Base-by-base conservation (phyloP, 1,139 yeast species). In the Kodamaea ohmeri region DNA sequence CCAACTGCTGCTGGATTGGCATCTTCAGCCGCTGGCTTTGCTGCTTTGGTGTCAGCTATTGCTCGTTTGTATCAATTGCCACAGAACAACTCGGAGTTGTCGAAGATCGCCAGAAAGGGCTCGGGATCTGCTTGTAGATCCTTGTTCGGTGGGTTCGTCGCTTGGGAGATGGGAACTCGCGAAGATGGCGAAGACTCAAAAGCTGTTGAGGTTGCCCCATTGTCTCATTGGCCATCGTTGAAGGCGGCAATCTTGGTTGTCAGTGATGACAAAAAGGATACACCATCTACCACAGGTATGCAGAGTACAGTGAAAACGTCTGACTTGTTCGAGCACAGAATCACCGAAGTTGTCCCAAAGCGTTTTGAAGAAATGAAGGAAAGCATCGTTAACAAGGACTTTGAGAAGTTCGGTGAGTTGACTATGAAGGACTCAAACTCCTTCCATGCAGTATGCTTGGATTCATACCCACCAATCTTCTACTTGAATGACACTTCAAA, bases 1-100 rank as follows among this genome's bases (percentile, higher is more conserved):
- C 99, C 99, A 36, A 92, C 98, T 18, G 98, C 98, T 27, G 98
- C 98, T 12, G 98, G 98, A 2, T 76, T 92, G 49, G 98, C 98
- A 0, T 88, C 97, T 1, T 85, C 96, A 6, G 98, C 98, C 8
- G 97, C 97, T 8, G 99, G 99, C 0, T 90, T 89, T 62, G 97
- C 98, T 35, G 98, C 98, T 4, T 73, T 92, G 48, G 95, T 92
- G 22, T 78, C 78, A 35, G 89, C 97, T 19, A 78, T 92, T 55
- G 90, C 98, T 17, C 76, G 76, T 55, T 72, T 92, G 43, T 92
- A 80, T 63, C 61, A 85, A 60, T 78, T 94, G 43, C 95, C 95
- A 14, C 84, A 84, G 52, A 76, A 83, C 44, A 71, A 77, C 57
- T 84, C 94, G 16, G 96, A 89, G 52, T 75, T 94, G 47, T 86